Base-by-base conservation (phyloP, 2,329 filamentous ascomycete genomes). In the Teratosphaeria destructans region DNA sequence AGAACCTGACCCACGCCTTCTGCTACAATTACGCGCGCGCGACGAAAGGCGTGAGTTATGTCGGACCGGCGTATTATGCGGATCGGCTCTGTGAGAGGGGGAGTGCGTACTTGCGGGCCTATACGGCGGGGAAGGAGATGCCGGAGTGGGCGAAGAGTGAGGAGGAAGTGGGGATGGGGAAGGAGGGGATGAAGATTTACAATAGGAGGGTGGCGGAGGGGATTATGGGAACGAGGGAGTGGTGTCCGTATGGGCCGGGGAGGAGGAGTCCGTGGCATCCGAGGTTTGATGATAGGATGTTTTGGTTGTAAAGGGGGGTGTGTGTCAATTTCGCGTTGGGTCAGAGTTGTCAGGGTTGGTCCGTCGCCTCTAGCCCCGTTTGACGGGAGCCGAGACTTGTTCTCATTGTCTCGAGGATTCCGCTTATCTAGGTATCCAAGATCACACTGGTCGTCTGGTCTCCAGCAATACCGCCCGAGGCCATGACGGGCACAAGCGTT, bases 81-180 rank as follows among this genome's bases (percentile, higher is more conserved):
- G 73, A 76, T 57, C 67, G 68, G 1, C 68, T 77, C 2, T 76
- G 73, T 61, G 74, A 75, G 16, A 70, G 74, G 1, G 74, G 65
- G 0, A 62, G 67, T 1, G 23, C 19, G n/a, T 74, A 72, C 57
- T 59, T 74, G 43, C 23, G 19, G 43, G 43, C n/a, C 1, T 49
- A 49, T 7, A 49, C 43, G n/a, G 16, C 16, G 5, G 43, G 43
- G n/a, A 49, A 7, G 43, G 43, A 49, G 5, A 23, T 8, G n/a
- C 43, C 43, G n/a, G 43, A 23, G 4, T 49, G n/a, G 43, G 5
- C 26, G 43, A 49, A 10, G 43, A 49, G 16, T 16, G 43, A 8
- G 1, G n/a, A 49, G 43, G 43, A 49, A n/a, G 19, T 19, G 43
- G 43, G n/a, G 43, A 19, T n/a, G 14, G 43, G n/a, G 43, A 49